Percentiles rank a stretch among this genome's conserved stretches.
phyloP scores from a whole-genome alignment of 768 basidiomycete species.

The Pisolithus orientalis region DNA sequence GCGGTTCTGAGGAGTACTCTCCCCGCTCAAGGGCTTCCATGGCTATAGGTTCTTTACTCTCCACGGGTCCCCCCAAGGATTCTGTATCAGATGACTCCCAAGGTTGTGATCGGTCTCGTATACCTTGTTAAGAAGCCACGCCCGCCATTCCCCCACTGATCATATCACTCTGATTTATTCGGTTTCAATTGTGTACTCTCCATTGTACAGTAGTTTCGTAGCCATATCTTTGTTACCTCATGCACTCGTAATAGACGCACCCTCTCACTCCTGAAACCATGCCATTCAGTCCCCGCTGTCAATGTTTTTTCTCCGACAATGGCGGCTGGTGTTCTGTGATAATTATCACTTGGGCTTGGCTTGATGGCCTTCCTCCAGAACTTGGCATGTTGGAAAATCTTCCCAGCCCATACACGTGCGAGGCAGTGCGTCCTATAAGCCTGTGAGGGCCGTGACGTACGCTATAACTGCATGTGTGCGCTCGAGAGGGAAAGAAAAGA shows the following conservation, averaged over 20 bases:
- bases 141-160: slow-evolving; percentile 8
- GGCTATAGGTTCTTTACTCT: slow-evolving; percentile 73
- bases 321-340: neutral
- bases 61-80: slow-evolving; percentile 34
- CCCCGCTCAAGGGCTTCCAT: slow-evolving; percentile 69
- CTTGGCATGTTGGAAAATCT: slow-evolving; percentile 6
- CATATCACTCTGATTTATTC: slow-evolving; percentile 6
- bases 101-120: slow-evolving; percentile 6
- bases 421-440: slow-evolving; percentile 21
- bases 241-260: neutral
- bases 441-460: neutral
- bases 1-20: slow-evolving; percentile 63
- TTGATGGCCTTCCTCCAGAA: too few relatives aligned
- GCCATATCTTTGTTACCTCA: neutral
- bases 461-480: too few relatives aligned
- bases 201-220: slow-evolving; percentile 2
- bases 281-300: neutral
- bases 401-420: neutral
- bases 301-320: neutral
- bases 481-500: too few relatives aligned
- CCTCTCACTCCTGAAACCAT: too few relatives aligned
- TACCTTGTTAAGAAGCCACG: slow-evolving; percentile 9
- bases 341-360: too few relatives aligned
- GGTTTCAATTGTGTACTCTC: neutral
- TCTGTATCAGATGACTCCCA: slow-evolving; percentile 20